Evolutionary conservation across 2,329 filamentous ascomycete genomes (phyloP).

Genomic region (Ceratocystis variospora): DNA sequence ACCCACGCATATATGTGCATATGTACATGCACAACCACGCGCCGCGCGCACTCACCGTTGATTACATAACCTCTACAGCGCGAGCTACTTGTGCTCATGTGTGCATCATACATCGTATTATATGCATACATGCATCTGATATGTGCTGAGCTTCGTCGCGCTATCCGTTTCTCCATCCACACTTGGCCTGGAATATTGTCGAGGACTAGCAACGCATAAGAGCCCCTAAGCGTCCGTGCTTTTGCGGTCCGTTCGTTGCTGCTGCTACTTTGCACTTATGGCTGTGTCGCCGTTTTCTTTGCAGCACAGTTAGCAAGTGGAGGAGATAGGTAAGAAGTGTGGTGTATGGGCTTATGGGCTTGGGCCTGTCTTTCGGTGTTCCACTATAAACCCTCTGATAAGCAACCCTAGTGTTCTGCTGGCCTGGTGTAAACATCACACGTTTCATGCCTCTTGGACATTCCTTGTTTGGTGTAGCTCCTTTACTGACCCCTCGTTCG

Average conservation of each 20-base stretch:
- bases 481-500: not conserved
- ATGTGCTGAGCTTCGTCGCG: not conserved
- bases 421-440: not conserved
- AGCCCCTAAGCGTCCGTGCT: not conserved
- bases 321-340: too few species aligned
- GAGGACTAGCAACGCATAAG: not conserved
- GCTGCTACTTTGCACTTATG: not conserved
- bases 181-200: not conserved
- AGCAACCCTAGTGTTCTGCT: not conserved
- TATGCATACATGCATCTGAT: not conserved
- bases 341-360: too few species aligned
- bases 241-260: not conserved
- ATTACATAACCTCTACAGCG: not conserved
- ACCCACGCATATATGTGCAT: not conserved
- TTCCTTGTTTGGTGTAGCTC: not conserved
- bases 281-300: not conserved
- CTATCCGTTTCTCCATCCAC: not conserved
- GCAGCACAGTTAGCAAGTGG: not conserved
- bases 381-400: not conserved
- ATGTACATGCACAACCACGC: not conserved
- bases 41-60: too few species aligned
- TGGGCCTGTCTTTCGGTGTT: too few species aligned
- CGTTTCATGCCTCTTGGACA: not conserved
- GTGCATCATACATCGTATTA: not conserved
- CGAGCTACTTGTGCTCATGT: not conserved